Evolutionary conservation across 2,329 filamentous ascomycete genomes (phyloP), one percentile per base, ranked within the genome.

Genomic region (Calonectria leucothoes): DNA sequence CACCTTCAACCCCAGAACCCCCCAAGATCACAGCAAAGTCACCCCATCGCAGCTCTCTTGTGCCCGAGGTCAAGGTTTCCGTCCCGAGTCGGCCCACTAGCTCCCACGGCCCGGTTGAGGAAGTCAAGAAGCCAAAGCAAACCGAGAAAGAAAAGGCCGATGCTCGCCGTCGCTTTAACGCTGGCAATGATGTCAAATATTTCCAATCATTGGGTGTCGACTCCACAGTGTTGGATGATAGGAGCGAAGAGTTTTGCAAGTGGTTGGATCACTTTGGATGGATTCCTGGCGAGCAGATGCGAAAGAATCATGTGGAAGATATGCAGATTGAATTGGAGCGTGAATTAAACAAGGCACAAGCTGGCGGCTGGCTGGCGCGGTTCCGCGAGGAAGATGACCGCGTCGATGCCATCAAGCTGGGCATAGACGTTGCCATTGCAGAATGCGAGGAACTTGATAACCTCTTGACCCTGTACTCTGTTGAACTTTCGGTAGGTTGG

Each of bases 391-490:
- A 98, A 80, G 96, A 98, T 82, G 95, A 97, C 74, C 92, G 96
- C 71, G 94, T 98, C 2, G 93, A 95, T 71, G 94, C 94, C 31
- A 95, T 99, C 78, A 95, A 96, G 79, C 91, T 88, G 71, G 92
- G 98, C 69, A 93, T 99, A 69, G 96, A 99, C 82, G 90, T 93
- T 76, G 94, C 95, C n/a, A 95, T 99, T 79, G 91, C 93, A 25
- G 97, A 99, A 85, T 98, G 97, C 81, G 97, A 99, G 79, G 96
- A 98, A 85, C 88, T 99, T 71, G 97, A 99, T 82, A 97, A 97
- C 73, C 88, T 99, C 48, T 87, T 99, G 66, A 99, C 97, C 0
- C 86, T 99, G 39, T 99, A 99, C 84, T 95, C 94, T 59, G 97
- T 98, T 31, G 97, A 99, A 84, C 88, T 99, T 74, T 95, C 95